Percentiles rank a stretch among this genome's conserved stretches.
phyloP scores from a whole-genome alignment of 352 stramenopile genomes.

The Aphanomyces stellatus region DNA sequence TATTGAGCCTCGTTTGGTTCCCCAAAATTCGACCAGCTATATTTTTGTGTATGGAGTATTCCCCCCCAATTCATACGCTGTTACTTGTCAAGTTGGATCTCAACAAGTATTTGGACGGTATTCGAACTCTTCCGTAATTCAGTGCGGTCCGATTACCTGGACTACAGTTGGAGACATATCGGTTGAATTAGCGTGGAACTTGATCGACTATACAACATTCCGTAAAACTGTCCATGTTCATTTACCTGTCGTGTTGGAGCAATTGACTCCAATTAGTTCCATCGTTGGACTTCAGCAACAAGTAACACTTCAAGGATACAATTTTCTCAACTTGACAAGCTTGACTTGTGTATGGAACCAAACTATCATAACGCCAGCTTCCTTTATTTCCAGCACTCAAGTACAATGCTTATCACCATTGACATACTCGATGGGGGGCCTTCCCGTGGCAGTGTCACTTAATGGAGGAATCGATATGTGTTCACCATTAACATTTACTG shows the following conservation, averaged over 20 bases:
- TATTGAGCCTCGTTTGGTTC: background rate
- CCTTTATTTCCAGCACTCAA: slow-evolving; percentile 6
- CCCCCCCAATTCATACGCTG: background rate
- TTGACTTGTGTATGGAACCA: slow-evolving; percentile 8
- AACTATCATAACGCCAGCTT: background rate
- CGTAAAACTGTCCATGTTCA: background rate
- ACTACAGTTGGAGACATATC: background rate
- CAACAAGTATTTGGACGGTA: slow-evolving; percentile 27
- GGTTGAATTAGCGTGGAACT: background rate
- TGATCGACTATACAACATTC: slow-evolving; percentile 24
- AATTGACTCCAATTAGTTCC: background rate
- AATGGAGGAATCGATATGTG: background rate
- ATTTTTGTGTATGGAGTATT: background rate
- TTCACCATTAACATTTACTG: background rate
- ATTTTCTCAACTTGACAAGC: background rate
- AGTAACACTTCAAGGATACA: background rate
- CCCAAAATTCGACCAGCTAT: background rate
- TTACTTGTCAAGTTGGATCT: slow-evolving; percentile 23
- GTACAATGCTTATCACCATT: background rate
- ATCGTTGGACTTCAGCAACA: background rate
- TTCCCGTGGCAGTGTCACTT: background rate
- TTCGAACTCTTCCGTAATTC: slow-evolving; percentile 25
- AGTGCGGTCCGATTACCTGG: slow-evolving; percentile 20
- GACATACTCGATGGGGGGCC: background rate
- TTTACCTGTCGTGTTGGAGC: slow-evolving; percentile 1